Evolutionary conservation across 2,329 filamentous ascomycete species (phyloP), one percentile per base, ranked within the genome.

Genomic region (Beauveria varroae): DNA sequence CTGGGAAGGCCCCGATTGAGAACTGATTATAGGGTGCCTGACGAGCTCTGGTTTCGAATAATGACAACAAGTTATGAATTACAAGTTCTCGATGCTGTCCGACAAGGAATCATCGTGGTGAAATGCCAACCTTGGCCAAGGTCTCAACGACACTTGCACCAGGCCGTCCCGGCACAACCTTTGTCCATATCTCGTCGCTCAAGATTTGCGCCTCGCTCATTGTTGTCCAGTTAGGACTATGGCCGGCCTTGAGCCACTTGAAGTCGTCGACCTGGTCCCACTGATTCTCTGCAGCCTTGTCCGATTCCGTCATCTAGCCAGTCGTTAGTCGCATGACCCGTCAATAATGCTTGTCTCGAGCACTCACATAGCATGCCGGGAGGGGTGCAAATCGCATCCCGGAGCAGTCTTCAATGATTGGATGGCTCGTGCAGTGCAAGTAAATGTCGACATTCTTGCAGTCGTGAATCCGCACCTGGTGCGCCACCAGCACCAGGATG

Each of bases 241-340:
- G 85, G 62, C 90, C 91, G 18, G 84, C 81, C 73, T 93, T 96
- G 65, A 97, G 82, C 95, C 95, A 98, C 75, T 96, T 96, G 80
- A 99, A 99, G 73, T 99, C 95, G 72, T 98, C 91, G 18, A 98
- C 90, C 68, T 95, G 86, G 67, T 93, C 83, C 91, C 91, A 99
- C 68, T 89, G 84, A 71, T 96, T 93, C 62, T 75, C 75, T 3
- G 69, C 65, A 6, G 64, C 51, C 43, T 67, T 56, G n/a, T 75
- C 73, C 5, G 69, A 68, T 34, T 71, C 68, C 7, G 65, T 69
- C 47, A 64, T 62, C 68, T 72, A 53, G 53, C 65, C 30, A 28
- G 12, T 20, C 3, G 43, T 28, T 16, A 53, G 63, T 65, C n/a
- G 20, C 30, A 7, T 41, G 18, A 30, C 24, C 2, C 34, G 10